Evolutionary conservation across 2,329 filamentous ascomycete genomes (phyloP).

Genomic region (Mycosphaerella sp.): DNA sequence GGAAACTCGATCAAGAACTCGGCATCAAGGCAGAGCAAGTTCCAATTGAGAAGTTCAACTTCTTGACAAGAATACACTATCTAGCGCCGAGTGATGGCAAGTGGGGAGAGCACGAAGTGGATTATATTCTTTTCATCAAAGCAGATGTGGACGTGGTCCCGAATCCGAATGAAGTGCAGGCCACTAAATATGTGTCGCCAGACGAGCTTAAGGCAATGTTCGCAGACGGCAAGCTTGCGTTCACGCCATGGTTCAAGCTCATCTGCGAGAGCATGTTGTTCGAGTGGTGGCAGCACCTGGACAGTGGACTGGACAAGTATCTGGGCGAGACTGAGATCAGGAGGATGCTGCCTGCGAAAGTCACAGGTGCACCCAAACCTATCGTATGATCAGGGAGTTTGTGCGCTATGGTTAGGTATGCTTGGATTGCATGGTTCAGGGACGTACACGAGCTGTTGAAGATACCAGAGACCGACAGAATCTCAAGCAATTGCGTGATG

Average conservation of each 20-base stretch:
- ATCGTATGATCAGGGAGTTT: neutral
- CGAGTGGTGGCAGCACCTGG: conserved; percentile 90
- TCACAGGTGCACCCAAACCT: neutral
- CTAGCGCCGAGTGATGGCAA: conserved; percentile 94
- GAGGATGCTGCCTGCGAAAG: conserved; percentile 55
- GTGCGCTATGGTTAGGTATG: neutral
- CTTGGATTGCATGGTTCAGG: neutral
- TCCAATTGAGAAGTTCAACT: conserved; percentile 83
- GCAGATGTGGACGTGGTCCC: conserved; percentile 75
- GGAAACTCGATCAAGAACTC: conserved; percentile 91
- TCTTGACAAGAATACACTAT: conserved; percentile 96
- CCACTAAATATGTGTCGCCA: conserved; percentile 74
- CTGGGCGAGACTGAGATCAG: conserved; percentile 79
- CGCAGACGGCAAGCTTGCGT: conserved; percentile 69
- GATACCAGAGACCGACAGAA: conserved; percentile 9
- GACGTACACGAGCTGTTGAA: neutral
- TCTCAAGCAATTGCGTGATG: conserved; percentile 1
- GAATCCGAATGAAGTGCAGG: conserved; percentile 85
- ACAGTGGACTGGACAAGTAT: conserved; percentile 76
- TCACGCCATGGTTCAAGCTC: conserved; percentile 99
- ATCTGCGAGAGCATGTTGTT: conserved; percentile 98
- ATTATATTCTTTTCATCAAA: conserved; percentile 98
- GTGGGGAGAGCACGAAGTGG: conserved; percentile 99
- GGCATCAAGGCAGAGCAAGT: conserved; percentile 87
- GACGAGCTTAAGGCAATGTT: conserved; percentile 83